These are phyloP conservation scores for Coemansia sp. DNA, from an alignment of 192 early-diverging fungal species.

Conservation along the genomic window DNA sequence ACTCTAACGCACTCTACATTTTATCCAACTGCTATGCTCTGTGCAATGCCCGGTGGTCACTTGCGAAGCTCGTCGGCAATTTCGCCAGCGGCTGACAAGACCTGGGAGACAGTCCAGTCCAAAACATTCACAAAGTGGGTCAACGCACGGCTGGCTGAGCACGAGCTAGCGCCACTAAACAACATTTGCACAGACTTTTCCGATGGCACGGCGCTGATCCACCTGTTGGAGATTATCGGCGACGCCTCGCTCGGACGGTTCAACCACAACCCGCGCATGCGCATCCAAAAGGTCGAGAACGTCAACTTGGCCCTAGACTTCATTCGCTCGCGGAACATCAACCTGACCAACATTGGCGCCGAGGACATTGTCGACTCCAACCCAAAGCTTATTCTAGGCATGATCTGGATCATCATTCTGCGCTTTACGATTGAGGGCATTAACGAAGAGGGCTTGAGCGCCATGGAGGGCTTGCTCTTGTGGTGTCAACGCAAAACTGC, in stretches of 20 bases:
- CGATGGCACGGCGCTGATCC: conserved; percentile 68
- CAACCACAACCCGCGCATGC: conserved; percentile 85
- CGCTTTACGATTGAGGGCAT: conserved; percentile 96
- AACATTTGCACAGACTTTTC: conserved; percentile 64
- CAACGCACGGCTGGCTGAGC: conserved; percentile 69
- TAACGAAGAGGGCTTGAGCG: conserved; percentile 89
- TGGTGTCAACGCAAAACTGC: conserved; percentile 98
- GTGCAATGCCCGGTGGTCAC: conserved; percentile 37
- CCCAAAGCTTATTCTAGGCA: conserved; percentile 86
- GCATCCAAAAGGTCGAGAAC: conserved; percentile 96
- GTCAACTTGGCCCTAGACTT: conserved; percentile 92
- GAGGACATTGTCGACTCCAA: conserved; percentile 97
- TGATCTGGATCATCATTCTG: conserved; percentile 98
- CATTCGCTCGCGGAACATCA: conserved; percentile 80
- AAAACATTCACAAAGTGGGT: conserved; percentile 89
- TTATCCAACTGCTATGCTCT: conserved; percentile 14
- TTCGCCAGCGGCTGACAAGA: conserved; percentile 38
- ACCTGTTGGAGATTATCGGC: conserved; percentile 90
- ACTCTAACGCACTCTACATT: background rate
- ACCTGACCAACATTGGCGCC: conserved; percentile 93
- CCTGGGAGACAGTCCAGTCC: conserved; percentile 89
- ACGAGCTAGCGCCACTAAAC: conserved; percentile 47
- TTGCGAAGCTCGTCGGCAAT: conserved; percentile 18
- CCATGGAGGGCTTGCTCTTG: conserved; percentile 93
- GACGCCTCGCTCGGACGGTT: conserved; percentile 82